Evolutionary conservation across 305 asterid species (phyloP).

Genomic region (Solanum hybrid): DNA sequence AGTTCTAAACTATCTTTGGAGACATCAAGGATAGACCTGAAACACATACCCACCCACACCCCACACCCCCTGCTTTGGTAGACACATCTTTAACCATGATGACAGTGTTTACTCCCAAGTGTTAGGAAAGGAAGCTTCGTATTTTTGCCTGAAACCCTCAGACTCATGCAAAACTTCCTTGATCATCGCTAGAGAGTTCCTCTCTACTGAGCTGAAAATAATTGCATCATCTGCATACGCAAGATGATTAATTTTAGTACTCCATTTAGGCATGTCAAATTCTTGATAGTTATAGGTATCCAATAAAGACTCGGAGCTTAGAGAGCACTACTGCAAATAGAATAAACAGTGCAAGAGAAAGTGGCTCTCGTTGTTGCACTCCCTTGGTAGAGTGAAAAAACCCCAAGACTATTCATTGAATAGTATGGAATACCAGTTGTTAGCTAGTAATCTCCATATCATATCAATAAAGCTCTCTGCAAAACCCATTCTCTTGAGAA

Average conservation of each 20-base stretch:
- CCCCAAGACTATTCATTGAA: neutral
- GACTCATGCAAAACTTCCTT: neutral
- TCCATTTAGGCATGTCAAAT: neutral
- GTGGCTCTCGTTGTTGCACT: neutral
- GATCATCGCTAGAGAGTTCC: neutral
- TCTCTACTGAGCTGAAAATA: neutral
- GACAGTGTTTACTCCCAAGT: neutral
- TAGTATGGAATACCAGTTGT: neutral
- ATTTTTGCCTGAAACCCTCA: neutral
- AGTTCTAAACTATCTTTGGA: neutral
- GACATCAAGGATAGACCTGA: neutral
- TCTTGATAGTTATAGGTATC: neutral
- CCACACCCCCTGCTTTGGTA: neutral
- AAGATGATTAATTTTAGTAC: neutral
- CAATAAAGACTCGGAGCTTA: neutral
- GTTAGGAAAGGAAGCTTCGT: neutral
- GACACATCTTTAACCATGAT: neutral
- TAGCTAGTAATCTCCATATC: neutral
- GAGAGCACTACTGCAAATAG: neutral
- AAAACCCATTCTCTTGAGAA: neutral
- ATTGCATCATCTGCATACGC: neutral
- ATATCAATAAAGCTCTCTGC: neutral
- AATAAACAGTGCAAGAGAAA: neutral
- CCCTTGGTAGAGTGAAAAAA: neutral
- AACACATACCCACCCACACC: too few relatives aligned